These are phyloP conservation scores for Penicillium macrosclerotiorum DNA, from an alignment of 495 filamentous ascomycete genomes.

Conservation along the genomic window DNA sequence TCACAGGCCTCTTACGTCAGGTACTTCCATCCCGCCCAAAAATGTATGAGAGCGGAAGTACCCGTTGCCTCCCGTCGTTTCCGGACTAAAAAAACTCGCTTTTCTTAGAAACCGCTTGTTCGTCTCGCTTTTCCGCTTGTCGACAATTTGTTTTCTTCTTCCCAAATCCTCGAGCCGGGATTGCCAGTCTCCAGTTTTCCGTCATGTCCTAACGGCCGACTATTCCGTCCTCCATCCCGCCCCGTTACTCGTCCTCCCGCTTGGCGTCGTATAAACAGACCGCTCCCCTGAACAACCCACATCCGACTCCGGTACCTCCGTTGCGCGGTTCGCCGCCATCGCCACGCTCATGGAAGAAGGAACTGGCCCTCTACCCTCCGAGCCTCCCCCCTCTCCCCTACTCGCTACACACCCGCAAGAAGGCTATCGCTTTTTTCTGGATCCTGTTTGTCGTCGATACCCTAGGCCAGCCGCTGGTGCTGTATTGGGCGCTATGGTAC, in stretches of 20 bases:
- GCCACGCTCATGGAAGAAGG: conserved; percentile 40
- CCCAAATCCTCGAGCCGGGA: background rate
- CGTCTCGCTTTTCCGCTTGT: conserved; percentile 1
- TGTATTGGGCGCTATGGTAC: conserved; percentile 60
- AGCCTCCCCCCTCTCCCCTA: conserved; percentile 58
- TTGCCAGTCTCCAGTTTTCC: background rate
- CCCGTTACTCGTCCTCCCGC: background rate
- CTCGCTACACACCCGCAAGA: conserved; percentile 51
- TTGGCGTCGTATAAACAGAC: background rate
- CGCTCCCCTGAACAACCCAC: too few species aligned
- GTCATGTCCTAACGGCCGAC: conserved; percentile 15
- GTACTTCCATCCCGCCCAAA: conserved; percentile 14
- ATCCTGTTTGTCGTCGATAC: conserved; percentile 53
- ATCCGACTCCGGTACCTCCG: background rate
- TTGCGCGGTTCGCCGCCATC: conserved; percentile 12
- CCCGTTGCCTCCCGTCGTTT: conserved; percentile 23
- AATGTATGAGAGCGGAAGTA: conserved; percentile 19
- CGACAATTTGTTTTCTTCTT: background rate
- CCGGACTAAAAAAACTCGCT: conserved; percentile 17
- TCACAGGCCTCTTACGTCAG: conserved; percentile 23
- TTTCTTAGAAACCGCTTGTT: conserved; percentile 5
- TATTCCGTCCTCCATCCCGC: background rate
- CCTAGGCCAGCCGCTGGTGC: conserved; percentile 50
- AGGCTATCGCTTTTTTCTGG: conserved; percentile 58
- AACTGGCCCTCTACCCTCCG: conserved; percentile 18